Evolutionary conservation across 1,139 yeast genomes (phyloP).

Genomic region (Pichia sp.): DNA sequence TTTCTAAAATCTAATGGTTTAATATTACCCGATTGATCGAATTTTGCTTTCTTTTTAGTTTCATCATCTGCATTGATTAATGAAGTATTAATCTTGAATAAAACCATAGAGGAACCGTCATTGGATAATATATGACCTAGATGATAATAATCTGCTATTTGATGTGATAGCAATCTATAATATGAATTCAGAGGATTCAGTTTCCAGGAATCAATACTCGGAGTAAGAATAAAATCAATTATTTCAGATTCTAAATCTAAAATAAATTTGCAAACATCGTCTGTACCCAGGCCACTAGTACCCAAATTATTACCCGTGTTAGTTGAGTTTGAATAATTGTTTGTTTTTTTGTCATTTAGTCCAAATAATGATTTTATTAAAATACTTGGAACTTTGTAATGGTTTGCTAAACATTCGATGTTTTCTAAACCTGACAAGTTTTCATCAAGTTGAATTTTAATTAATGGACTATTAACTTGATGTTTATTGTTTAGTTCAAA

Average conservation of each 20-base stretch:
- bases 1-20: conserved; percentile 26
- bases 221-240: conserved; percentile 34
- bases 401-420: conserved; percentile 13
- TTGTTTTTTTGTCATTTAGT: conserved; percentile 21
- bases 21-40: conserved; percentile 29
- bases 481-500: neutral
- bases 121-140: conserved; percentile 46
- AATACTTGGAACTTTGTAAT: conserved; percentile 25
- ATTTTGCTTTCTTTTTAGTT: conserved; percentile 24
- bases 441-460: conserved; percentile 12
- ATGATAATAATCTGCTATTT: conserved; percentile 59
- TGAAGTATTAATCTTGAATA: conserved; percentile 32
- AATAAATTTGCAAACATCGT: conserved; percentile 34
- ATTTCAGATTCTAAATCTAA: conserved; percentile 46
- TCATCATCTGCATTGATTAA: conserved; percentile 30
- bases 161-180: conserved; percentile 59
- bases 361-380: conserved; percentile 26
- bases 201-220: conserved; percentile 37
- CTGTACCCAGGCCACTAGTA: conserved; percentile 6
- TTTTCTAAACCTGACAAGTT: conserved; percentile 7
- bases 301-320: conserved; percentile 1
- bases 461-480: neutral
- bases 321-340: neutral
- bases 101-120: conserved; percentile 42
- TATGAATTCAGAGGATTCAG: conserved; percentile 57